Evolutionary conservation across 768 basidiomycete genomes (phyloP).

Genomic region (Phanerochaete sordida): DNA sequence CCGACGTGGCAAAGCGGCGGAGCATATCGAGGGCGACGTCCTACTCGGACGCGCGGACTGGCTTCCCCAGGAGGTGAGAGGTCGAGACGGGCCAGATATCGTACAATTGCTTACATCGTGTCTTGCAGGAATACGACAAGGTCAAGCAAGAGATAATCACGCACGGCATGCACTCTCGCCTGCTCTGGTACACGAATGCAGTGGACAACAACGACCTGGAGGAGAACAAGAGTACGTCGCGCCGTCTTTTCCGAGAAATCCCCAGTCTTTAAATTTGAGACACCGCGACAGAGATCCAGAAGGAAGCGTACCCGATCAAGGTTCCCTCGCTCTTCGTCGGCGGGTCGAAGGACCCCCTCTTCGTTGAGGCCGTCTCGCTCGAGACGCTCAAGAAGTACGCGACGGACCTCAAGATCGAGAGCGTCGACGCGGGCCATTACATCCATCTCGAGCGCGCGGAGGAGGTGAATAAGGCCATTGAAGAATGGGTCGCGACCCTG

Average conservation of each 20-base stretch:
- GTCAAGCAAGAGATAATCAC: neutral
- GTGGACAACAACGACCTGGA: neutral
- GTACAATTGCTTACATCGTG: neutral
- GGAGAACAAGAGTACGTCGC: neutral
- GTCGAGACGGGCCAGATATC: neutral
- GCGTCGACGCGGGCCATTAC: neutral
- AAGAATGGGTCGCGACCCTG: neutral
- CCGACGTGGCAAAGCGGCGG: constrained; percentile 88
- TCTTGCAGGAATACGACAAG: neutral
- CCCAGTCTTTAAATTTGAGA: constrained; percentile 22
- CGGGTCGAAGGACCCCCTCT: neutral
- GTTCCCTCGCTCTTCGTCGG: neutral
- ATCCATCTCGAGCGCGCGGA: neutral
- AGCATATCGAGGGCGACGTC: constrained; percentile 72
- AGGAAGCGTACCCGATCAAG: neutral
- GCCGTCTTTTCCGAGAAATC: neutral
- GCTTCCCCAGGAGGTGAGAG: neutral
- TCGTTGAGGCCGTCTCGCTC: neutral
- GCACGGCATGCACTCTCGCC: neutral
- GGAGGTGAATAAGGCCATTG: neutral
- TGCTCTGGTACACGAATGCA: neutral
- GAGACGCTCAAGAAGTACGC: neutral
- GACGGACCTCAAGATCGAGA: neutral
- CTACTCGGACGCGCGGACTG: constrained; percentile 64
- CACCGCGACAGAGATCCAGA: constrained; percentile 23